Evolutionary conservation across 768 basidiomycete genomes (phyloP), one percentile per base, ranked within the genome.

Genomic region (Solioccasus polychromus): DNA sequence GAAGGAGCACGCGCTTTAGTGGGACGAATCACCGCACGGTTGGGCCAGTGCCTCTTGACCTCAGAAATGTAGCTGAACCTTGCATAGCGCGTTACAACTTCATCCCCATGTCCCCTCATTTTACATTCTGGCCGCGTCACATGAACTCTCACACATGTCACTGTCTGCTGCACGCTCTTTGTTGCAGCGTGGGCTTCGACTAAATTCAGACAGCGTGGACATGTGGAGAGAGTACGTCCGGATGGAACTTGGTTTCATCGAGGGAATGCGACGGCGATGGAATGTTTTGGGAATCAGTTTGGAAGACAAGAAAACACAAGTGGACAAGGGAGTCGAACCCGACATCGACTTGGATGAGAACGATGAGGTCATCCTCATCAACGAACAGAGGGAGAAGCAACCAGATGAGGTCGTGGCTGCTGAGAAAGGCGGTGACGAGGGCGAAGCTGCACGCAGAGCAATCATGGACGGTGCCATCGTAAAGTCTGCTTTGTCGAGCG

Each of bases 171-270:
- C 92, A 9, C 85, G 93, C 23, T 76, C 84, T 28, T 71, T 94
- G 31, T 73, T 97, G 34, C 88, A 93, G 51, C 82, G 93, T 6
- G 93, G 93, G 11, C 74, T 95, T 36, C 78, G 93, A 28, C 64
- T 95, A 39, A 85, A 92, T 53, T 69, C 74, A 11, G 79, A 84
- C 42, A 88, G 80, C 51, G 64, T 77, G 25, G 82, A 84, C 45
- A 71, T 97, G 66, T 97, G 93, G 93, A 73, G 74, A 18, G 92
- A 94, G 65, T 95, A 93, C 61, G 81, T 92, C 52, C 83, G 83
- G 61, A 90, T 96, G 80, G 93, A 97, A 63, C 68, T 94, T 5
- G 82, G 83, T 3, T 95, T 90, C 64, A 71, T 91, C 8, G 92
- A 95, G 69, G 79, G 78, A 12, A 68, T 94, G 38, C 72, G 88